phyloP scores from a whole-genome alignment of 768 basidiomycete species.

The Pleurotus pulmonarius region DNA sequence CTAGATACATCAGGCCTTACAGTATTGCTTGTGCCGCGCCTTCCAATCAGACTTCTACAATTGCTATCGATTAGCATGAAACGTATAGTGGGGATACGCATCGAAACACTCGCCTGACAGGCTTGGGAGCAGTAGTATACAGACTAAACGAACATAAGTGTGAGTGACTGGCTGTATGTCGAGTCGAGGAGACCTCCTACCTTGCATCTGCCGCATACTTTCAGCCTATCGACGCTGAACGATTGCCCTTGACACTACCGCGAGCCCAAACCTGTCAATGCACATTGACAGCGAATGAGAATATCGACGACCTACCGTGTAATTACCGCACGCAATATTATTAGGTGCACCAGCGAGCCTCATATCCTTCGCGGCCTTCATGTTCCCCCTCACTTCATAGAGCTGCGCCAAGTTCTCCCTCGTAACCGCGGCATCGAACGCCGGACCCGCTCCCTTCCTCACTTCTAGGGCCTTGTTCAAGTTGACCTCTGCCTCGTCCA shows the following conservation, averaged over 20 bases:
- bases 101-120: constrained; percentile 8
- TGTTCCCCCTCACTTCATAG: constrained; percentile 29
- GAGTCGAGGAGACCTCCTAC: constrained; percentile 10
- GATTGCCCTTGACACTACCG: constrained; percentile 21
- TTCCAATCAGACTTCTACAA: constrained; percentile 6
- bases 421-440: constrained; percentile 26
- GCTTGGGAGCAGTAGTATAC: constrained; percentile 10
- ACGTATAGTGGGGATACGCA: neutral
- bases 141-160: neutral
- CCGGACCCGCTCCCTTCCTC: constrained; percentile 13
- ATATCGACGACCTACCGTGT: neutral
- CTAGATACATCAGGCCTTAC: neutral
- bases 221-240: constrained; percentile 13
- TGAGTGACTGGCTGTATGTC: neutral
- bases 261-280: neutral
- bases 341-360: constrained; percentile 21
- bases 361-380: constrained; percentile 22
- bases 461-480: constrained; percentile 27
- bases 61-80: neutral
- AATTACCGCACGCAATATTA: constrained; percentile 11
- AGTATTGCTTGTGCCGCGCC: constrained; percentile 8
- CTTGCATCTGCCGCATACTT: constrained; percentile 23
- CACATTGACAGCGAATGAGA: neutral
- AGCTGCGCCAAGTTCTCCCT: constrained; percentile 22
- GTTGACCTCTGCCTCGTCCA: constrained; percentile 33